Percentiles rank a stretch among this genome's conserved stretches.
Conservation (phyloP, 1,284 basidiomycete genomes). For the Melanopsichium pennsylvanicum region DNA sequence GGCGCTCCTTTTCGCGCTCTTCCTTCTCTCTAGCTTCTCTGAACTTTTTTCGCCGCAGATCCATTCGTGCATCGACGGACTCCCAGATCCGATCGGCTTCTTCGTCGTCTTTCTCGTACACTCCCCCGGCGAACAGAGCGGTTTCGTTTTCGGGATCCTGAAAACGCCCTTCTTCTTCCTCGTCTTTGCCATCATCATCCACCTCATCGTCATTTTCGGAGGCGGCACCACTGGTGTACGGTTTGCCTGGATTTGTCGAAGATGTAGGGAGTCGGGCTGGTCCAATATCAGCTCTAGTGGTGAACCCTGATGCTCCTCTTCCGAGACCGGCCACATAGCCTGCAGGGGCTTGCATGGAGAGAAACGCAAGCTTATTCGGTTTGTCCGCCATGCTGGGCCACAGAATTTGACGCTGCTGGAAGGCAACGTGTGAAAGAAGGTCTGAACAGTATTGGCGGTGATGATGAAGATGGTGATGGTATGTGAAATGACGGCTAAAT, state of each 20-base stretch:
- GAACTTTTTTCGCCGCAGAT: constrained; percentile 80
- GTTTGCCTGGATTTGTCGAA: constrained; percentile 2
- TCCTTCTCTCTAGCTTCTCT: constrained; percentile 80
- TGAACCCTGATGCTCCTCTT: constrained; percentile 86
- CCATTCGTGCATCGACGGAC: constrained; percentile 86
- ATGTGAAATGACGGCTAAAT: too few relatives aligned
- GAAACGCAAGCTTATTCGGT: constrained; percentile 60
- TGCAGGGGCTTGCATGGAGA: constrained; percentile 60
- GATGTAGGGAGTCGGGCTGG: constrained; percentile 78
- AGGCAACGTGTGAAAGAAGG: neutral
- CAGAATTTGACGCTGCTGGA: neutral
- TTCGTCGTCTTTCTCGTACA: constrained; percentile 96
- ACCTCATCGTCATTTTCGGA: constrained; percentile 19
- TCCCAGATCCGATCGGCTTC: constrained; percentile 97
- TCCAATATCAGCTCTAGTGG: constrained; percentile 97
- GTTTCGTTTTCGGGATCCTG: constrained; percentile 98
- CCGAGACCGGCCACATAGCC: constrained; percentile 65
- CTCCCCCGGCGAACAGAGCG: constrained; percentile 91
- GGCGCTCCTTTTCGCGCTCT: constrained; percentile 76
- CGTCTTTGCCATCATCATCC: constrained; percentile 76
- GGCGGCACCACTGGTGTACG: constrained; percentile 11
- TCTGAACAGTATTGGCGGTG: neutral
- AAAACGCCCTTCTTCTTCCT: constrained; percentile 83
- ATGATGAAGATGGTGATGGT: neutral
- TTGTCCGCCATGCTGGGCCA: constrained; percentile 40